These are phyloP conservation scores for Daldinia caldariorum DNA, from an alignment of 495 filamentous ascomycete genomes.

Conservation along the genomic window DNA sequence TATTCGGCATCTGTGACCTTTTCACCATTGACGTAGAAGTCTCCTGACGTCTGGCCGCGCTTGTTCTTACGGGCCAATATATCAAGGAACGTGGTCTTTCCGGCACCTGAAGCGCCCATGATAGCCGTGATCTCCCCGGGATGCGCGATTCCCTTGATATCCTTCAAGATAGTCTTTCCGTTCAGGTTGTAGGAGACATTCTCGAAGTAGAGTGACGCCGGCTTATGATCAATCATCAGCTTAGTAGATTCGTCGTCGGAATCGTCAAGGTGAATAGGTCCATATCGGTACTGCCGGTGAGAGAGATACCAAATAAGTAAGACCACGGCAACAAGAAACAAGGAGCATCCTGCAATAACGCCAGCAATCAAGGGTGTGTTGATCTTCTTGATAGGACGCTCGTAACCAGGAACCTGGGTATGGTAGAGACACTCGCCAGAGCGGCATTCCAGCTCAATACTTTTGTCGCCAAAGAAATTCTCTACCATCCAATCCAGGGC, in stretches of 20 bases:
- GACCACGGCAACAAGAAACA: constrained; percentile 89
- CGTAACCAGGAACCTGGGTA: constrained; percentile 91
- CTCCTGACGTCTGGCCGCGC: constrained; percentile 76
- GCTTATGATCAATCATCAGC: constrained; percentile 89
- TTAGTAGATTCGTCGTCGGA: constrained; percentile 88
- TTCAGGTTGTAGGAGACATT: constrained; percentile 88
- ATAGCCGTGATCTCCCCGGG: constrained; percentile 95
- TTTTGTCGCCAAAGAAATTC: constrained; percentile 87
- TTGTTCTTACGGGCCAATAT: constrained; percentile 99
- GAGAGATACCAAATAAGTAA: constrained; percentile 90
- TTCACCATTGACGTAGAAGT: constrained; percentile 95
- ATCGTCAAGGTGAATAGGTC: constrained; percentile 83
- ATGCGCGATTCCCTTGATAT: constrained; percentile 82
- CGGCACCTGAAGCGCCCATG: constrained; percentile 97
- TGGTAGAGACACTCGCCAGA: constrained; percentile 92
- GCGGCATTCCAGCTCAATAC: constrained; percentile 82
- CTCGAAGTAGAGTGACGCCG: constrained; percentile 86
- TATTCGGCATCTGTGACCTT: constrained; percentile 86
- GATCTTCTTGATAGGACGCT: constrained; percentile 89
- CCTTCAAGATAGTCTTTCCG: constrained; percentile 84
- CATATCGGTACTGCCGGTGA: constrained; percentile 73
- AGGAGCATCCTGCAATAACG: constrained; percentile 84
- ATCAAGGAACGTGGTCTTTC: constrained; percentile 97
- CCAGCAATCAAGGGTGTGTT: constrained; percentile 96
- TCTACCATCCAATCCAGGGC: constrained; percentile 90